Evolutionary conservation across 352 stramenopile species (phyloP), one percentile per base, ranked within the genome.

Genomic region (Phytophthora megakarya): DNA sequence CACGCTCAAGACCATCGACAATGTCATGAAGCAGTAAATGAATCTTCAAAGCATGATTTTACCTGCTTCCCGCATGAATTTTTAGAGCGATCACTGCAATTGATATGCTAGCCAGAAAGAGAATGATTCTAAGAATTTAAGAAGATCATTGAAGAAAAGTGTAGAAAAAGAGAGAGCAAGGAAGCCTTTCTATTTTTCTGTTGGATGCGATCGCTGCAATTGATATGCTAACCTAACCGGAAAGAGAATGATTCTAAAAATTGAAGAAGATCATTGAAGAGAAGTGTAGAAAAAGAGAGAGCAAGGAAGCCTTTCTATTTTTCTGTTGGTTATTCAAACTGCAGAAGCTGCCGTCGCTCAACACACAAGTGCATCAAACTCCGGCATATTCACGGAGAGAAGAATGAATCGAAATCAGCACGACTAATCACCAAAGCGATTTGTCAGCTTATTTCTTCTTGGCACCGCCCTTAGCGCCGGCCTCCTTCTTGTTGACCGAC

Each of bases 401-500:
- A 73, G 49, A 62, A 61, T 61, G 30, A 70, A 70, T 23, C 28
- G 51, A 47, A 61, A 54, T 56, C 42, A 62, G 46, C 58, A 30
- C 45, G 53, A 72, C 58, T 21, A 71, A 67, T 73, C 53, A 73
- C 58, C 64, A 16, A 68, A 18, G 49, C 40, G 46, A 73, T 21
- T 46, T 28, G 52, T 60, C 53, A 38, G 30, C 59, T 75, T 78
- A 78, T 73, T 78, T 78, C 65, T 78, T 78, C 66, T 78, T 78
- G 61, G 70, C 70, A 38, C 25, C 65, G 23, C 45, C 83, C 70
- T 78, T 78, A 28, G 46, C 47, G 0, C 61, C 28, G 16, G 51
- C 67, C 28, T 88, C 84, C 72, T 93, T 93, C 83, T 97, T 96
- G 55, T 76, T 84, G 40, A 98, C 90, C 37, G 78, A 81, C 76